Evolutionary conservation across 495 filamentous ascomycete genomes (phyloP).

Genomic region (Aspergillus mulundensis): DNA sequence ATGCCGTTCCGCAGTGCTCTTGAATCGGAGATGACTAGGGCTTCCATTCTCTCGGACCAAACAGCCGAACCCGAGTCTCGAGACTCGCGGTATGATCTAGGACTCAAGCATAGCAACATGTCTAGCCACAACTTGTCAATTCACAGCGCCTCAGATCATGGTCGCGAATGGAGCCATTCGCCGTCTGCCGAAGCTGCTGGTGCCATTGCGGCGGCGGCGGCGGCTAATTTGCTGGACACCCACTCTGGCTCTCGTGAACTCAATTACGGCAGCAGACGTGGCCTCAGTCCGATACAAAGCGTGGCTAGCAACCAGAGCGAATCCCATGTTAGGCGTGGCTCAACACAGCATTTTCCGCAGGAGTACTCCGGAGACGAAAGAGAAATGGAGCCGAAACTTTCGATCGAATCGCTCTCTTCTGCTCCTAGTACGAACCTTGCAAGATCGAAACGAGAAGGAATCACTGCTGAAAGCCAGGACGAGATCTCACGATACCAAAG

Average conservation of each 20-base stretch:
- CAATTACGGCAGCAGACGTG: constrained; percentile 55
- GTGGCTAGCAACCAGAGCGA: constrained; percentile 68
- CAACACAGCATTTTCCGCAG: constrained; percentile 14
- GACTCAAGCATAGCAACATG: constrained; percentile 55
- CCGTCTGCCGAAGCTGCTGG: constrained; percentile 45
- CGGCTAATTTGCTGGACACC: constrained; percentile 40
- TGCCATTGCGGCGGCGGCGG: constrained; percentile 44
- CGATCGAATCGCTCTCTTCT: constrained; percentile 50
- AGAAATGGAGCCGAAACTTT: constrained; percentile 39
- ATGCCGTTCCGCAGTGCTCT: constrained; percentile 86
- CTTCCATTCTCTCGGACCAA: constrained; percentile 80
- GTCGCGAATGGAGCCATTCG: constrained; percentile 40
- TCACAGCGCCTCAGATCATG: constrained; percentile 49
- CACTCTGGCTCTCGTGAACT: constrained; percentile 36
- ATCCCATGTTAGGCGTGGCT: constrained; percentile 19
- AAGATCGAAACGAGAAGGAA: constrained; percentile 47
- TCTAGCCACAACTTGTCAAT: constrained; percentile 53
- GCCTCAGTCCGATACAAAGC: constrained; percentile 82
- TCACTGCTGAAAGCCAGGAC: constrained; percentile 46
- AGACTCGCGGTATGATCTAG: constrained; percentile 45
- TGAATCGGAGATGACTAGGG: constrained; percentile 74
- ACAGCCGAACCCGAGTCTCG: constrained; percentile 58
- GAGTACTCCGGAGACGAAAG: constrained; percentile 22
- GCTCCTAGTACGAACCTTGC: constrained; percentile 53
- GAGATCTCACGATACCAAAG: constrained; percentile 41